These are phyloP conservation scores for Ogataea methanolica DNA, from an alignment of 805 yeast species.

Conservation along the genomic window DNA sequence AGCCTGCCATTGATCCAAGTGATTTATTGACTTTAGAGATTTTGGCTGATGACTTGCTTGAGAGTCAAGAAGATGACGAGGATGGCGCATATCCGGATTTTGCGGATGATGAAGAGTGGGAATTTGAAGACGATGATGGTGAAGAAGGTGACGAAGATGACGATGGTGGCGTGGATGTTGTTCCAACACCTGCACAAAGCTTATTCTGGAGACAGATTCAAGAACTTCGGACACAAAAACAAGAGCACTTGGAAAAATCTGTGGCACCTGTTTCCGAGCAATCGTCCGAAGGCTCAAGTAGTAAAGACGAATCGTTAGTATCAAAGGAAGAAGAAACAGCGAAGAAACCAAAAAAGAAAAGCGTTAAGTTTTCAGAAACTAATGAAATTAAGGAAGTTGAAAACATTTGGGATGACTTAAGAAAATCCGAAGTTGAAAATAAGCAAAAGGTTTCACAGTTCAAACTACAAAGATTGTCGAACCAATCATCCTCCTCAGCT, in stretches of 20 bases:
- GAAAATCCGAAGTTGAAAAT: conserved; percentile 24
- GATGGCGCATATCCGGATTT: conserved; percentile 20
- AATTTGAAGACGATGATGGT: conserved; percentile 25
- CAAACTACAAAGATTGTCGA: conserved; percentile 20
- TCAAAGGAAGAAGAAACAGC: not conserved
- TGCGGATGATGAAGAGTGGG: conserved; percentile 17
- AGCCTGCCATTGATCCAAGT: conserved; percentile 35
- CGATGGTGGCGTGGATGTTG: conserved; percentile 10
- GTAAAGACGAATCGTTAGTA: no score
- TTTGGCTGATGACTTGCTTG: conserved; percentile 44
- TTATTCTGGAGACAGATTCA: conserved; percentile 39
- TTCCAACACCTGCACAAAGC: conserved; percentile 30
- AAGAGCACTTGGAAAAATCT: not conserved
- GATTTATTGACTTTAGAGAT: conserved; percentile 51
- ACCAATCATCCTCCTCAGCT: conserved; percentile 1
- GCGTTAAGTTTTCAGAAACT: conserved; percentile 49
- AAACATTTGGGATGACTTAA: conserved; percentile 45
- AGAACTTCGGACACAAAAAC: conserved; percentile 24
- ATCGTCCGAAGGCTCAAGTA: not conserved
- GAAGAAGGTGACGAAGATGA: conserved; percentile 12
- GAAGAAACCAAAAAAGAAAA: conserved; percentile 29
- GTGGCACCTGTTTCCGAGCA: not conserved
- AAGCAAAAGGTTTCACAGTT: conserved; percentile 12
- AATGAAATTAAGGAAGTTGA: conserved; percentile 59
- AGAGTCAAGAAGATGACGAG: conserved; percentile 21